phyloP scores from a whole-genome alignment of 179 eudicot species.

The Corrigiola litoralis region DNA sequence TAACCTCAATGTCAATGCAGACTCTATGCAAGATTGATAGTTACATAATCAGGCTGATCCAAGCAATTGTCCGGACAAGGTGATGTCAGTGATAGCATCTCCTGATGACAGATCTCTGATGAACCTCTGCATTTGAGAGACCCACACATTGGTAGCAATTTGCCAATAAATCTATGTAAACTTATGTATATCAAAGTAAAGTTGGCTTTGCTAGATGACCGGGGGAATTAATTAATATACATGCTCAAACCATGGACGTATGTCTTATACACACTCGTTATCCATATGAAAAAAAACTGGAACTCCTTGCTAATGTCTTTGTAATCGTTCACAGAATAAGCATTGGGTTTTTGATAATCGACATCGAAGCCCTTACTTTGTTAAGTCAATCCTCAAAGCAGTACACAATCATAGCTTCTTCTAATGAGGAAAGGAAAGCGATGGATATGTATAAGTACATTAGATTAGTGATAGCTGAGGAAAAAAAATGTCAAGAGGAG shows the following conservation, averaged over 20 bases:
- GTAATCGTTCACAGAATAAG: not conserved
- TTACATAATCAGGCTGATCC: not conserved
- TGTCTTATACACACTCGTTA: not conserved
- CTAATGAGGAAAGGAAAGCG: no score
- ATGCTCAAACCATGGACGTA: slow-evolving; percentile 7
- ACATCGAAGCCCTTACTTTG: no score
- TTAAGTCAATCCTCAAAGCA: no score
- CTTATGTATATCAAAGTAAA: slow-evolving; percentile 19
- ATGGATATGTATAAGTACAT: no score
- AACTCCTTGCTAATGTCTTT: not conserved
- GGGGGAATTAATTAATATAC: not conserved
- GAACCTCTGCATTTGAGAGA: not conserved
- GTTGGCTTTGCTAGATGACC: not conserved
- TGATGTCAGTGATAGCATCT: no score
- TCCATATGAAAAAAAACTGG: not conserved
- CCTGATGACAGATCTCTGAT: not conserved
- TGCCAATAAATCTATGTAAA: slow-evolving; percentile 6
- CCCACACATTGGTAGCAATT: not conserved
- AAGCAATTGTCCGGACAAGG: slow-evolving; percentile 1
- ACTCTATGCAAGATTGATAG: slow-evolving; percentile 10
- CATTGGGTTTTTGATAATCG: no score
- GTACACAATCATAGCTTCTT: no score
- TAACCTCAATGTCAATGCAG: slow-evolving; percentile 9
- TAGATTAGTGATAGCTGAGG: no score
- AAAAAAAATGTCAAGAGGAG: not conserved